These are phyloP conservation scores for Diplogelasinospora grovesii DNA, from an alignment of 495 filamentous ascomycete genomes.

Conservation along the genomic window DNA sequence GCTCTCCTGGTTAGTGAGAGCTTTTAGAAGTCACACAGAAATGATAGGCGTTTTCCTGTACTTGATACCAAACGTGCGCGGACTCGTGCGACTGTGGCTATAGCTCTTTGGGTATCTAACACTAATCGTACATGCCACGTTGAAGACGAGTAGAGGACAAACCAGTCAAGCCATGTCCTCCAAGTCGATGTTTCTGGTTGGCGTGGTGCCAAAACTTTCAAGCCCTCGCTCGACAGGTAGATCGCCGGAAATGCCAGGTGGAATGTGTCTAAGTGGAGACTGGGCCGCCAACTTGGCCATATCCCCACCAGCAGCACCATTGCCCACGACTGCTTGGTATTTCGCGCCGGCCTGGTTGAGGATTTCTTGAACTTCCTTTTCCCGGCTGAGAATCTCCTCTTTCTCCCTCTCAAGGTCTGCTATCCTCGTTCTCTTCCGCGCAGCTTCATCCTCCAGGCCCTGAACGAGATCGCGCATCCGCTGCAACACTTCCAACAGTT, in stretches of 20 bases:
- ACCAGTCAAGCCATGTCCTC: conserved; percentile 1
- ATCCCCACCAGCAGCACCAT: conserved; percentile 15
- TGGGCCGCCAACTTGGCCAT: conserved; percentile 19
- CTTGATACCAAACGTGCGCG: too few species aligned
- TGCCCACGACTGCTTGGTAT: conserved; percentile 42
- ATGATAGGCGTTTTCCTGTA: too few species aligned
- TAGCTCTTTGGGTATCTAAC: too few species aligned
- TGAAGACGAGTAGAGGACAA: too few species aligned
- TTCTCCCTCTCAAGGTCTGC: conserved; percentile 30
- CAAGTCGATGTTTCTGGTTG: conserved; percentile 21
- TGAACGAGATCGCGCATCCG: conserved; percentile 35
- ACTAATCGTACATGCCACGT: too few species aligned
- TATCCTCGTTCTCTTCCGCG: conserved; percentile 21
- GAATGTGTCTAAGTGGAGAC: conserved; percentile 24
- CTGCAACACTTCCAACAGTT: conserved; percentile 43
- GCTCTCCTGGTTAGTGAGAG: neutral
- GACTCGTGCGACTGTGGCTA: too few species aligned
- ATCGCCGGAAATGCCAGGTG: conserved; percentile 22
- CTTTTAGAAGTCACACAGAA: neutral
- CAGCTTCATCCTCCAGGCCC: conserved; percentile 29
- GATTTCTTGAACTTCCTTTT: conserved; percentile 74
- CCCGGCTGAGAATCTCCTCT: conserved; percentile 59
- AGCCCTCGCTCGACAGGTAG: conserved; percentile 45
- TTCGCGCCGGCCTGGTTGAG: conserved; percentile 77
- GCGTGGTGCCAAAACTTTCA: conserved; percentile 59